Percentiles rank a stretch among this genome's conserved stretches.
Conservation (phyloP, 257 asterid genomes). For the Phtheirospermum japonicum region DNA sequence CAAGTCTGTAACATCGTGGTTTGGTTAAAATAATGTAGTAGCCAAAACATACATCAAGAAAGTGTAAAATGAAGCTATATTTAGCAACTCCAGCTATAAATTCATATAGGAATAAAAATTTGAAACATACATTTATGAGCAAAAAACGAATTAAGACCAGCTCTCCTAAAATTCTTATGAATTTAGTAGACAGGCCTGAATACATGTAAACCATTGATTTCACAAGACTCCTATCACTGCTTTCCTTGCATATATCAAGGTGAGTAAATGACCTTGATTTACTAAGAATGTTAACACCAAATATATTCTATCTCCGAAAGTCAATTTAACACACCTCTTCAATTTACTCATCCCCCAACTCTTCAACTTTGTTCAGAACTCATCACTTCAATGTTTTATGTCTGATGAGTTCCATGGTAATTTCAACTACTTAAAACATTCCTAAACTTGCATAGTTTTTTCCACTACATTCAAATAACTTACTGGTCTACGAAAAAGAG, state of each 20-base stretch:
- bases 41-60: neutral
- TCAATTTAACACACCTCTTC: neutral
- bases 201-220: neutral
- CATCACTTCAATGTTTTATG: neutral
- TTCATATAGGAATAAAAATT: neutral
- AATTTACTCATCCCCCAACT: neutral
- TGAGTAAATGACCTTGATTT: constrained; percentile 12
- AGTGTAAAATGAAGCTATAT: neutral
- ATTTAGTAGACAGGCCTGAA: neutral
- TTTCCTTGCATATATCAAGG: neutral
- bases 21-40: constrained; percentile 18
- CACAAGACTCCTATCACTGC: neutral
- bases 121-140: neutral
- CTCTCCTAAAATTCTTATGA: neutral
- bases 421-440: neutral
- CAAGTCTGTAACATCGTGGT: neutral
- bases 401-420: neutral
- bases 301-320: neutral
- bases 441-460: neutral
- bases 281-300: neutral
- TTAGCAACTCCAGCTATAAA: neutral
- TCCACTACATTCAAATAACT: neutral
- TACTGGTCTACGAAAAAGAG: neutral
- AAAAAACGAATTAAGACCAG: neutral
- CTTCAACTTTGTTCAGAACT: neutral